Evolutionary conservation across 495 filamentous ascomycete genomes (phyloP), one percentile per base, ranked within the genome.

Genomic region (Aspergillus hancockii): DNA sequence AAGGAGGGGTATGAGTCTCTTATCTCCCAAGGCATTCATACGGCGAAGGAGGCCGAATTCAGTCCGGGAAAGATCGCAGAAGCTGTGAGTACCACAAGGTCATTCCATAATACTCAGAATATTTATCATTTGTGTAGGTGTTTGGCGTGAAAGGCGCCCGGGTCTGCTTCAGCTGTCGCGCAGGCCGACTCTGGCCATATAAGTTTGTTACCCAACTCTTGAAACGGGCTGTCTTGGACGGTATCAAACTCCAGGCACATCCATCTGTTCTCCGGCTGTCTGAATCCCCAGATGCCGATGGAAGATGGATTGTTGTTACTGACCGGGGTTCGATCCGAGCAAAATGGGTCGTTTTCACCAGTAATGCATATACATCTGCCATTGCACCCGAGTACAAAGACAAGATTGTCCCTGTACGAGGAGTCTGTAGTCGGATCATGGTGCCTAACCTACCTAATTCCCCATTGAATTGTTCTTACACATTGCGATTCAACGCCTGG

Each of bases 351-450:
- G 75, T 95, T 8, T 76, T 94, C 22, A 85, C 89, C 0, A 92
- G 88, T 1, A 96, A 96, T 64, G 92, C 76, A 5, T 93, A 94
- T 61, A 93, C 90, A 0, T 87, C 89, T 0, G 75, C 85, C 55
- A 75, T 96, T 3, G 76, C 90, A 4, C 90, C 89, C 0, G 62
- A 74, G 9, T 90, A 93, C 62, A 71, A 75, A 43, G 85, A 87
- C 54, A 79, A 91, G 21, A 89, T 96, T 60, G 83, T 93, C 18
- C 92, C 92, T 0, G 88, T 91, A 0, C 74, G 88, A 19, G 90
- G 89, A 3, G 68, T 69, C 22, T 72, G 69, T 30, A 57, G 69
- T 54, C 72, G 71, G 7, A 77, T 75, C 32, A 62, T 64, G 16
- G 64, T 69, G 25, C 68, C 72, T 8, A 62, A 66, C 3, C 61